Conservation (phyloP, 1,139 yeast species). For the Diutina scorzettiae region DNA sequence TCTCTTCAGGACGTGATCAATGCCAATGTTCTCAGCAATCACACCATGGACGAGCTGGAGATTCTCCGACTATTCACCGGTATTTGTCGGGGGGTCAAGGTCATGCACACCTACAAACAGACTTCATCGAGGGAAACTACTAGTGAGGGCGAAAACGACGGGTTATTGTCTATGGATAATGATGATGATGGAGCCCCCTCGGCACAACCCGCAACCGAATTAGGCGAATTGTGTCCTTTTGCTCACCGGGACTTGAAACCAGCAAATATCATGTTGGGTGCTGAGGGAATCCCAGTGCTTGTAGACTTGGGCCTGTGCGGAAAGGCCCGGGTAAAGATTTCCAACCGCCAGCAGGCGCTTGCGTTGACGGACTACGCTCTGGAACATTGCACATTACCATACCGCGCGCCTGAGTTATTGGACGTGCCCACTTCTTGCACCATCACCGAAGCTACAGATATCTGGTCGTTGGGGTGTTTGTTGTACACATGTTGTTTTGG, state of each 20-base stretch:
- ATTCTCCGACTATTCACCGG: slow-evolving; percentile 53
- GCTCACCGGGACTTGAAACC: slow-evolving; percentile 88
- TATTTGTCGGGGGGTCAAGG: slow-evolving; percentile 60
- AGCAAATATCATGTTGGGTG: slow-evolving; percentile 72
- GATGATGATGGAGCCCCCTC: slow-evolving; percentile 17
- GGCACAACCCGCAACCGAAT: slow-evolving; percentile 22
- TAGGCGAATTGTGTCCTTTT: slow-evolving; percentile 52
- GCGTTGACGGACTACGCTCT: slow-evolving; percentile 71
- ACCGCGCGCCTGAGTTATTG: slow-evolving; percentile 81
- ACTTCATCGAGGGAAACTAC: slow-evolving; percentile 9
- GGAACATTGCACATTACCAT: slow-evolving; percentile 80
- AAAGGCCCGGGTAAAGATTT: slow-evolving; percentile 43
- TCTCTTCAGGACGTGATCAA: slow-evolving; percentile 74
- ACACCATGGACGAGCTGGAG: slow-evolving; percentile 46
- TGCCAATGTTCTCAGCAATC: slow-evolving; percentile 43
- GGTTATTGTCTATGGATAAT: slow-evolving; percentile 16
- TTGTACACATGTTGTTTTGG: slow-evolving; percentile 60
- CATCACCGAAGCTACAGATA: slow-evolving; percentile 66
- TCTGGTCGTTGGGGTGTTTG: slow-evolving; percentile 87
- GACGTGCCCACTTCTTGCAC: slow-evolving; percentile 56
- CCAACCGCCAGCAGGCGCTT: slow-evolving; percentile 58
- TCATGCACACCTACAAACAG: slow-evolving; percentile 57
- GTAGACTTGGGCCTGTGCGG: slow-evolving; percentile 79
- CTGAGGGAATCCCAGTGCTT: slow-evolving; percentile 64
- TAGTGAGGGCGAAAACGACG: slow-evolving; percentile 19